Conservation (phyloP, 257 asterid genomes). For the Fraxinus pennsylvanica region DNA sequence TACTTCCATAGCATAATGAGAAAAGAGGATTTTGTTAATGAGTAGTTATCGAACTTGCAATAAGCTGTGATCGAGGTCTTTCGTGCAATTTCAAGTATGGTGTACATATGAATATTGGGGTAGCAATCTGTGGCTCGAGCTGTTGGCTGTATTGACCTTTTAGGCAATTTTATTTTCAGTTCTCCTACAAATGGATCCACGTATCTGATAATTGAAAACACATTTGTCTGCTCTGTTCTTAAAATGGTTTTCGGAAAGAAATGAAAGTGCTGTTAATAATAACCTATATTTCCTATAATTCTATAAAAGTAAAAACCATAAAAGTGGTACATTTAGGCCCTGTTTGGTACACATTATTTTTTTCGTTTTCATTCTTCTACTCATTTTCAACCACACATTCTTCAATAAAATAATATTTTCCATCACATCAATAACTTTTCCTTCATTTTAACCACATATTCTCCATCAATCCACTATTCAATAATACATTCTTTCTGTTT, state of each 20-base stretch:
- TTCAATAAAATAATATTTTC: too few relatives aligned
- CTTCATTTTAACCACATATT: too few relatives aligned
- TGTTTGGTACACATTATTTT: too few relatives aligned
- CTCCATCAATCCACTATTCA: too few relatives aligned
- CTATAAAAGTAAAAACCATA: neutral
- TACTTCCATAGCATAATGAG: neutral
- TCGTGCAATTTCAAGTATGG: neutral
- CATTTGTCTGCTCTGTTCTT: neutral
- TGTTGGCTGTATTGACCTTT: neutral
- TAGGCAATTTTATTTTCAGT: too few relatives aligned
- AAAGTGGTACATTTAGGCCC: neutral
- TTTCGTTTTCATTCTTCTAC: too few relatives aligned
- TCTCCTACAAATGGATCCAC: too few relatives aligned
- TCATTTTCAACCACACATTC: too few relatives aligned
- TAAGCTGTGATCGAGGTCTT: neutral
- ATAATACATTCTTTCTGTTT: too few relatives aligned
- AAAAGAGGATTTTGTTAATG: neutral
- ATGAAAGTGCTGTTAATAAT: neutral
- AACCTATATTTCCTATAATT: neutral
- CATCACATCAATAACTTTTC: too few relatives aligned
- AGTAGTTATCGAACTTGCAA: conserved; percentile 1
- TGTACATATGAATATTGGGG: neutral
- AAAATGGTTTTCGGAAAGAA: neutral
- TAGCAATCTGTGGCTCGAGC: neutral
- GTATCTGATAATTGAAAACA: too few relatives aligned